A percentile compares a stretch with the other conserved stretches of the same genome.
Conservation (phyloP, 148 eudicot species). For the Silene conica region DNA sequence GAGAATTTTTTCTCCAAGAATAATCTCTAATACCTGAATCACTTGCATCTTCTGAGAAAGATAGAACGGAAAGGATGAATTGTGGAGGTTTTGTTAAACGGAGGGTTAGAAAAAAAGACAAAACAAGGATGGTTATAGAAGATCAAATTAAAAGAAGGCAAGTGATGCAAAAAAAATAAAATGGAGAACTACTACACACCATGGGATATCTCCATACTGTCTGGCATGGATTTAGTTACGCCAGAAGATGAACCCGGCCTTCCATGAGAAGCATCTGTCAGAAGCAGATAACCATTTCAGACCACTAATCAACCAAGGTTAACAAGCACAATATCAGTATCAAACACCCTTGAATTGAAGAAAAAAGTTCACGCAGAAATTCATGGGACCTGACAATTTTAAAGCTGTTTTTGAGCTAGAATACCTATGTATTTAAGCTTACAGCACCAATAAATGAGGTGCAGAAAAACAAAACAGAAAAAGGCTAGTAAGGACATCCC, state of each 20-base stretch:
- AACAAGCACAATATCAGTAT: neutral
- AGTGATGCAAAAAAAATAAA: neutral
- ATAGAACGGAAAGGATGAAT: neutral
- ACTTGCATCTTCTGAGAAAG: constrained; percentile 33
- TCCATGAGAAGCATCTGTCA: constrained; percentile 47
- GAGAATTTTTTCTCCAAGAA: constrained; percentile 56
- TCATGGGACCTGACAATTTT: neutral
- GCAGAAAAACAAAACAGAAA: neutral
- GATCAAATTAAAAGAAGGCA: neutral
- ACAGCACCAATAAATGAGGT: neutral
- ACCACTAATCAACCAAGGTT: neutral
- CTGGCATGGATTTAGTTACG: constrained; percentile 32
- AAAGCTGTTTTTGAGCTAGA: constrained; percentile 4
- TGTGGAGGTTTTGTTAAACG: neutral
- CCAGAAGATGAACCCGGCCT: constrained; percentile 68
- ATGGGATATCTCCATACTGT: constrained; percentile 33
- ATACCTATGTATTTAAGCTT: neutral
- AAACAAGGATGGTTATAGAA: constrained; percentile 11
- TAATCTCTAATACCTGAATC: constrained; percentile 36
- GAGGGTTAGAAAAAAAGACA: neutral
- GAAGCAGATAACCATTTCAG: constrained; percentile 8
- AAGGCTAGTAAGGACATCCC: neutral
- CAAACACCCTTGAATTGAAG: neutral
- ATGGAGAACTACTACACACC: constrained; percentile 36
- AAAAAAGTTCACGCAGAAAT: neutral